A percentile compares a stretch with the other conserved stretches of the same genome.
These are phyloP conservation scores for Pythium pectinolyticum DNA, from an alignment of 352 stramenopile genomes.

Conservation along the genomic window DNA sequence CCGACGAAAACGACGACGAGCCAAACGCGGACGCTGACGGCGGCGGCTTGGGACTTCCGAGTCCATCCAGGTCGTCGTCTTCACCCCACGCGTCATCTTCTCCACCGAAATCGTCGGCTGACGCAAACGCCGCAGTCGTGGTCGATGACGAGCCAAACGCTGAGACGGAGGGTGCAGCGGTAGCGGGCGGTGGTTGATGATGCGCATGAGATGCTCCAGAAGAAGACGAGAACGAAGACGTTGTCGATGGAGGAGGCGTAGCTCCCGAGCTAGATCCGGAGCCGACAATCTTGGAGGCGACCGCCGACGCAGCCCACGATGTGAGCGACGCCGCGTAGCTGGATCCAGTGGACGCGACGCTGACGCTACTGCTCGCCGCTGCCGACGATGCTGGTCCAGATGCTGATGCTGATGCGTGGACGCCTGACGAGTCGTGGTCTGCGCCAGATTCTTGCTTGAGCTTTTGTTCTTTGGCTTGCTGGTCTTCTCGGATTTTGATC, in stretches of 20 bases:
- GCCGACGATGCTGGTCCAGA: neutral
- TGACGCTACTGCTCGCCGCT: slow-evolving; percentile 13
- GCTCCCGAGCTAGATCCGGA: slow-evolving; percentile 35
- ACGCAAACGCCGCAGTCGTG: slow-evolving; percentile 32
- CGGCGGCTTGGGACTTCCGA: slow-evolving; percentile 43
- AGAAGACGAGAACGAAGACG: slow-evolving; percentile 27
- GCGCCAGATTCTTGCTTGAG: slow-evolving; percentile 46
- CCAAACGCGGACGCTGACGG: slow-evolving; percentile 24
- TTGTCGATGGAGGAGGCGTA: slow-evolving; percentile 19
- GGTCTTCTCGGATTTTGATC: slow-evolving; percentile 78
- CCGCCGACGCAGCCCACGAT: slow-evolving; percentile 72
- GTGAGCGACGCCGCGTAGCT: slow-evolving; percentile 68
- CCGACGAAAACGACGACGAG: slow-evolving; percentile 35
- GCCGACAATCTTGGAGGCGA: slow-evolving; percentile 67
- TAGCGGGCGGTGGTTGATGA: neutral
- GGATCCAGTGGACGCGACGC: slow-evolving; percentile 23
- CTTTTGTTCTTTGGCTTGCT: slow-evolving; percentile 61
- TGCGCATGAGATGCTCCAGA: slow-evolving; percentile 1
- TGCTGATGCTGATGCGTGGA: neutral
- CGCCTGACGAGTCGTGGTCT: slow-evolving; percentile 22
- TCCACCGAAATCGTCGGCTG: slow-evolving; percentile 46
- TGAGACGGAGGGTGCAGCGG: slow-evolving; percentile 1
- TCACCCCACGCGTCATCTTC: slow-evolving; percentile 65
- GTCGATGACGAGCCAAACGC: slow-evolving; percentile 3
- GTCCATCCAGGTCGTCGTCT: slow-evolving; percentile 54